Percentiles rank a stretch among this genome's conserved stretches.
phyloP scores from a whole-genome alignment of 331 rosid species.

The Quercus lobata region DNA sequence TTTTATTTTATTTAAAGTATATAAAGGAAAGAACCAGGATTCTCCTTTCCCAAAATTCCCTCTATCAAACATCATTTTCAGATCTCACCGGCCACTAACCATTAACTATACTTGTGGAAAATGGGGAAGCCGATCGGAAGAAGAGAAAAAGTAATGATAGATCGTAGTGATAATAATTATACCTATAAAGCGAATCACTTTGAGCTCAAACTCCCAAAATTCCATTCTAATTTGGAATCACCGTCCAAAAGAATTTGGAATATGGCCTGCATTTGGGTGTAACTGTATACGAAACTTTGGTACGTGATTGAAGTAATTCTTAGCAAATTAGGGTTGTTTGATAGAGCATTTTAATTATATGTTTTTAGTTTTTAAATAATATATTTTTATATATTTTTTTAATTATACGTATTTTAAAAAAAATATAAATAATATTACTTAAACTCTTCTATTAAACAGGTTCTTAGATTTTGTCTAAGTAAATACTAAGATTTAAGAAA shows the following conservation, averaged over 20 bases:
- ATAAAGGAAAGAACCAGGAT: slow-evolving; percentile 14
- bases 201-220: not conserved
- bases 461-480: no score
- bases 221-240: not conserved
- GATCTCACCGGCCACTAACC: not conserved
- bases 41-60: not conserved
- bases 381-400: no score
- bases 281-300: not conserved
- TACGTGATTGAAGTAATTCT: no score
- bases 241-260: not conserved
- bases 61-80: not conserved
- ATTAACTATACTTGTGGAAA: no score
- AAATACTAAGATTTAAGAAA: no score
- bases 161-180: not conserved
- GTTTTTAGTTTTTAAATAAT: no score
- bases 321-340: no score
- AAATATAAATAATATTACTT: no score
- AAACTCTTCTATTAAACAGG: rapidly evolving
- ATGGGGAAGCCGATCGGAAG: not conserved
- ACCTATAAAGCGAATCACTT: not conserved
- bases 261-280: not conserved
- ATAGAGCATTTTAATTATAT: rapidly evolving
- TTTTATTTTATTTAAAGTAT: not conserved
- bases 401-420: rapidly evolving
- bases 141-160: no score